These are phyloP conservation scores for Aspergillus ibericus DNA, from an alignment of 2,329 filamentous ascomycete species.

Conservation along the genomic window DNA sequence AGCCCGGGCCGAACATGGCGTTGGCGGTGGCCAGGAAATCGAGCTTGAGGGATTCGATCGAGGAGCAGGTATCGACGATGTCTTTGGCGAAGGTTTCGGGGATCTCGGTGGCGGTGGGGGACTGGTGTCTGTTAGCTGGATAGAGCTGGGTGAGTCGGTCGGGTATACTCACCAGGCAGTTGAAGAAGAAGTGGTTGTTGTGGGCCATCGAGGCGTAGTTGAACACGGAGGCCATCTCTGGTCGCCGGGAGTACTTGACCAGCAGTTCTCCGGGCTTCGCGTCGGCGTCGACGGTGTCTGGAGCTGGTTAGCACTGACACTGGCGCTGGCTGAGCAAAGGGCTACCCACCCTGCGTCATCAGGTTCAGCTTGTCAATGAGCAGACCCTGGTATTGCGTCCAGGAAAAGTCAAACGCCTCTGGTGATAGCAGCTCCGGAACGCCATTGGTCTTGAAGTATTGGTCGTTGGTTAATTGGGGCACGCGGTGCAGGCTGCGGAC, in stretches of 20 bases:
- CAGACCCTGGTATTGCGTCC: conserved; percentile 76
- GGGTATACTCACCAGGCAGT: conserved; percentile 40
- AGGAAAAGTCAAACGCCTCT: conserved; percentile 72
- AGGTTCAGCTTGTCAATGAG: conserved; percentile 75
- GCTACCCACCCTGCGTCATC: conserved; percentile 65
- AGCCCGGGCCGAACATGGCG: conserved; percentile 95
- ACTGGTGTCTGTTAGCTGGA: conserved; percentile 23
- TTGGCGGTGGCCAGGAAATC: conserved; percentile 79
- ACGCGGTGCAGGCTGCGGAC: conserved; percentile 46
- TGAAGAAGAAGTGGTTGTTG: conserved; percentile 71
- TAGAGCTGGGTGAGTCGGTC: not conserved
- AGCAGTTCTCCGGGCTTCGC: conserved; percentile 66
- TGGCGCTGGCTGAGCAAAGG: not conserved
- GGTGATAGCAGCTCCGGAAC: conserved; percentile 71
- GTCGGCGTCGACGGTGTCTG: conserved; percentile 66
- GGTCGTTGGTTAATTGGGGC: conserved; percentile 51
- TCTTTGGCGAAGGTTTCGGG: conserved; percentile 56
- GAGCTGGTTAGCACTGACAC: not conserved
- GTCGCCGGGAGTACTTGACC: conserved; percentile 74
- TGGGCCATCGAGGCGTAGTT: conserved; percentile 96
- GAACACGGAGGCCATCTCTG: conserved; percentile 76
- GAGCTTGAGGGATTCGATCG: conserved; percentile 74
- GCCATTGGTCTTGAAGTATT: conserved; percentile 50
- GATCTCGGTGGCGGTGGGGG: conserved; percentile 52
- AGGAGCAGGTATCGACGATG: conserved; percentile 73